phyloP scores from a whole-genome alignment of 371 early-diverging fungal genomes.

The Blastocladiella emersonii region DNA sequence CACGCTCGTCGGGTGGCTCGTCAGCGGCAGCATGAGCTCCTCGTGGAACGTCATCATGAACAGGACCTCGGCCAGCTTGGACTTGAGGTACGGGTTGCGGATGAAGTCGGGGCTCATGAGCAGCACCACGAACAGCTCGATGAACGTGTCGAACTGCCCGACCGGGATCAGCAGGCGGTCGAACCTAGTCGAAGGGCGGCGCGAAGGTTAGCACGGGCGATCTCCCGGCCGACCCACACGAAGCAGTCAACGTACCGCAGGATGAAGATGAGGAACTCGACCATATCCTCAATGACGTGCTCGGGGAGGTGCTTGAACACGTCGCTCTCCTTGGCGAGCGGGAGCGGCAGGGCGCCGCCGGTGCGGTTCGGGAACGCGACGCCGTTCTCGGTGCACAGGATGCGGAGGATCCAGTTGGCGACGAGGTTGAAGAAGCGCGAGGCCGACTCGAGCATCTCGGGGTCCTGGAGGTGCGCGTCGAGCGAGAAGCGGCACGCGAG shows the following conservation, averaged over 20 bases:
- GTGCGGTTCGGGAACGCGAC: conserved; percentile 18
- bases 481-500: conserved; percentile 48
- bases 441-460: conserved; percentile 35
- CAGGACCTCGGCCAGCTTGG: conserved; percentile 79
- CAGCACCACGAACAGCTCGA: conserved; percentile 48
- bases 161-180: background rate
- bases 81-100: conserved; percentile 88
- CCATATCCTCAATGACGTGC: conserved; percentile 78
- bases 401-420: conserved; percentile 62
- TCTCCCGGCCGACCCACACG: background rate
- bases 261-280: conserved; percentile 31
- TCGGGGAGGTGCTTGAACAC: conserved; percentile 55
- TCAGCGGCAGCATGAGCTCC: conserved; percentile 23
- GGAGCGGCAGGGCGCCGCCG: conserved; percentile 37
- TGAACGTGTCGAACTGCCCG: background rate
- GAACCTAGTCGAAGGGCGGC: background rate
- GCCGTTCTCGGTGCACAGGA: conserved; percentile 23
- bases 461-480: conserved; percentile 64
- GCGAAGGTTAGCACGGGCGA: background rate
- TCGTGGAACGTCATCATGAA: conserved; percentile 43
- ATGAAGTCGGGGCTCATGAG: conserved; percentile 55
- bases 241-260: conserved; percentile 11
- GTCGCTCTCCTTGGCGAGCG: conserved; percentile 10
- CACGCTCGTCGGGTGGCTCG: conserved; percentile 54
- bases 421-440: conserved; percentile 66